Evolutionary conservation across 2,329 filamentous ascomycete genomes (phyloP), one percentile per base, ranked within the genome.

Genomic region (Xylariaceae sp.): DNA sequence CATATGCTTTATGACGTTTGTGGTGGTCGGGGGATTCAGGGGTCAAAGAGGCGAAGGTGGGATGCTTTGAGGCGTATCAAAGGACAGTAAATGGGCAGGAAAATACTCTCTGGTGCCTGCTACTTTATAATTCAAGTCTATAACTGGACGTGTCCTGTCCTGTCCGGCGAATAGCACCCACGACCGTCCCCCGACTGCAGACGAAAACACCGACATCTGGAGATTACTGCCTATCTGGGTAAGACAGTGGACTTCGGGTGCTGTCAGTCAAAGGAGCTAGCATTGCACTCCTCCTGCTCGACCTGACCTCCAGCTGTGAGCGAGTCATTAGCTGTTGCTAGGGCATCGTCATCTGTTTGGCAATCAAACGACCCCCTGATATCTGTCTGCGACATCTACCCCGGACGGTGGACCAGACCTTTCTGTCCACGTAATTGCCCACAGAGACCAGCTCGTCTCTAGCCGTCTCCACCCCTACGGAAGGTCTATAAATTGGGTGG

Each of bases 41-140:
- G 9, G 30, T 18, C 10, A 13, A 51, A 39, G 51, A 42, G 11
- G 10, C 13, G 23, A 51, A 51, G 23, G 6, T 17, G 4, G 8
- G n/a, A 11, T 49, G 54, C 59, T 62, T 62, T 62, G 42, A 56
- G 37, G 18, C 11, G 17, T 34, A 34, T 58, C 48, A 58, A 64
- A 57, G 53, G 50, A 58, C 49, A 57, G 15, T n/a, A 18, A 39
- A 56, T 49, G 58, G 56, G 53, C 5, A 11, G 48, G 13, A 51
- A 56, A 55, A 39, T 57, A 64, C 48, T 52, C 18, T 4, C 15
- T 49, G 45, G 2, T 57, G 53, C 10, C n/a, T 34, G 9, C 6
- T 39, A 17, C 17, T 44, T 57, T 58, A 57, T 56, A 56, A 56
- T 56, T 45, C n/a, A 56, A 56, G 60, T 62, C 55, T 11, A 18